Percentiles rank a stretch among this genome's conserved stretches.
Evolutionary conservation across 2,329 filamentous ascomycete species (phyloP).

Genomic region (Daldinia sp.): DNA sequence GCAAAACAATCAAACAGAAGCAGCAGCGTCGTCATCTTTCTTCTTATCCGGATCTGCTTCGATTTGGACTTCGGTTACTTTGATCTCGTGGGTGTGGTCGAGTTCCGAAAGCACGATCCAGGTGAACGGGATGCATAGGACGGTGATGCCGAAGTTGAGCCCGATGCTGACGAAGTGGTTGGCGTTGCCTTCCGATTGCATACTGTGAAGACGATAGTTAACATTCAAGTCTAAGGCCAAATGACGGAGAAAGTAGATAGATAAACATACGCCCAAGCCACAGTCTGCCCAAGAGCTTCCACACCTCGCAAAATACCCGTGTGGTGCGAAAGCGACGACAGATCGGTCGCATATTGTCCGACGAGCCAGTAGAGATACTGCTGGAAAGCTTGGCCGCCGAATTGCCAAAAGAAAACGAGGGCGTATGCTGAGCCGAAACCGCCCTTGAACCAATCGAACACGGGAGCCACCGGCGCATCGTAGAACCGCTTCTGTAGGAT

Average conservation of each 20-base stretch:
- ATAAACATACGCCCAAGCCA: slow-evolving; percentile 50
- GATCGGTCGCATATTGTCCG: slow-evolving; percentile 50
- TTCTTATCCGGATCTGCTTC: slow-evolving; percentile 16
- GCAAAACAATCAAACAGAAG: slow-evolving; percentile 11
- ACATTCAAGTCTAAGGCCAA: background rate
- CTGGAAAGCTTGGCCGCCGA: slow-evolving; percentile 51
- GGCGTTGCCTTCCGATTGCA: slow-evolving; percentile 51
- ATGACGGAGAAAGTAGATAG: background rate
- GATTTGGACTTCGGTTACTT: slow-evolving; percentile 34
- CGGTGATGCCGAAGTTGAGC: slow-evolving; percentile 50
- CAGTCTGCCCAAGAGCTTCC: slow-evolving; percentile 51
- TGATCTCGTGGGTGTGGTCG: slow-evolving; percentile 49
- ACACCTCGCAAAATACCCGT: slow-evolving; percentile 51
- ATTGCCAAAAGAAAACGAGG: slow-evolving; percentile 50
- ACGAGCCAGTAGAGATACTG: slow-evolving; percentile 53
- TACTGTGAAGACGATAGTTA: slow-evolving; percentile 35
- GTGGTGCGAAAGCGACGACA: slow-evolving; percentile 50
- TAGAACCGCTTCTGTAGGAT: slow-evolving; percentile 51
- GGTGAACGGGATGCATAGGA: slow-evolving; percentile 49
- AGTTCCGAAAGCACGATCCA: slow-evolving; percentile 51
- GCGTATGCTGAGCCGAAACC: slow-evolving; percentile 49
- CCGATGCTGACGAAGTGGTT: slow-evolving; percentile 53
- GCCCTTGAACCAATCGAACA: slow-evolving; percentile 51
- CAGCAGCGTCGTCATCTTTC: slow-evolving; percentile 6
- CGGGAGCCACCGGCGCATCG: slow-evolving; percentile 44